These are phyloP conservation scores for Laetiporus sulphureus DNA, from an alignment of 1,284 basidiomycete genomes.

Conservation along the genomic window DNA sequence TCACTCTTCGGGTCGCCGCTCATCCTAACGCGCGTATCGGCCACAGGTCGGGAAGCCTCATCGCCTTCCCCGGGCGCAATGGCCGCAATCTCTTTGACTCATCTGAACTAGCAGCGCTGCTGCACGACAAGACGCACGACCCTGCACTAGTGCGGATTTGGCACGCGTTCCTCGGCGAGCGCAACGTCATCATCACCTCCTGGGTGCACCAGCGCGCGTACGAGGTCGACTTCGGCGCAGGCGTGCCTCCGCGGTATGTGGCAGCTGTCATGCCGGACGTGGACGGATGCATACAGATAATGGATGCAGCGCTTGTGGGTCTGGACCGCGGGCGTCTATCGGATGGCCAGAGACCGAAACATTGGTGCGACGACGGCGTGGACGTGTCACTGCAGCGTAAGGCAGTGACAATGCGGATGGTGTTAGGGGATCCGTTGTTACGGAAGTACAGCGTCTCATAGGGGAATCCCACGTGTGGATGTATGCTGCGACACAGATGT, in stretches of 20 bases:
- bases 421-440: conserved; percentile 8
- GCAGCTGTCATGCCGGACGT: conserved; percentile 31
- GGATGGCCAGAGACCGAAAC: background rate
- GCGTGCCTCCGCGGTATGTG: conserved; percentile 23
- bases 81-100: conserved; percentile 19
- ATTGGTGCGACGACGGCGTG: conserved; percentile 12
- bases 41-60: conserved; percentile 9
- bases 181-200: conserved; percentile 32
- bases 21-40: conserved; percentile 19
- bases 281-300: conserved; percentile 34
- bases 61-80: conserved; percentile 17
- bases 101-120: conserved; percentile 23
- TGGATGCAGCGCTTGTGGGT: conserved; percentile 23
- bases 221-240: conserved; percentile 31
- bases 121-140: conserved; percentile 34
- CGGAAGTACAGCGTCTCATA: too few species aligned
- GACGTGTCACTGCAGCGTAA: conserved; percentile 11
- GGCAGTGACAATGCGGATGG: conserved; percentile 4
- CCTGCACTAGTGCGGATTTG: conserved; percentile 26
- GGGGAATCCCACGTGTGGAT: too few species aligned
- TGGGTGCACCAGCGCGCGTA: conserved; percentile 34
- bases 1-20: conserved; percentile 34
- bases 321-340: background rate
- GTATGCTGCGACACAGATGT: too few species aligned
- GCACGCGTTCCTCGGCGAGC: conserved; percentile 33